These are phyloP conservation scores for Aphanomyces astaci DNA, from an alignment of 352 stramenopile genomes.

Conservation along the genomic window DNA sequence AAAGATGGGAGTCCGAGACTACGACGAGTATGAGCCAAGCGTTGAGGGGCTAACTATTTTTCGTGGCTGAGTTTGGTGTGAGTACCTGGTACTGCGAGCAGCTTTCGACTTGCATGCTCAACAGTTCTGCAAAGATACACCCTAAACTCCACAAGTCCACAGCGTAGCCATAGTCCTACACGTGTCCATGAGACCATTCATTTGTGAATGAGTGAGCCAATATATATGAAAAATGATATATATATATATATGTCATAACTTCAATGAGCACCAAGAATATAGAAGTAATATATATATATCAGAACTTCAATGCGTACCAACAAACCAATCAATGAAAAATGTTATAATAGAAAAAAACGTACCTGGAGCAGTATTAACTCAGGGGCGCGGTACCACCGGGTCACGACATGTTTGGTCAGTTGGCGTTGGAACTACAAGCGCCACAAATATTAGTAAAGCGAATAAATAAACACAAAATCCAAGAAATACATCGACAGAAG, in stretches of 20 bases:
- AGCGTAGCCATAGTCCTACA: conserved; percentile 53
- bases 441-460: no score
- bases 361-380: conserved; percentile 82
- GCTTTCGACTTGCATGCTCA: conserved; percentile 29
- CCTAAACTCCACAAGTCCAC: conserved; percentile 93
- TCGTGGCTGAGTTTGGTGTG: neutral
- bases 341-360: neutral
- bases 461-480: neutral
- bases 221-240: no score
- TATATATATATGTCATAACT: no score
- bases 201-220: no score
- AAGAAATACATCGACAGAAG: neutral
- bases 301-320: neutral
- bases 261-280: no score
- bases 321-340: neutral
- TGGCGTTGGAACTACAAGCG: conserved; percentile 37
- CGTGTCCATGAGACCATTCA: neutral
- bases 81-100: conserved; percentile 26
- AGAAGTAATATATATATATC: no score
- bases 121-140: conserved; percentile 40
- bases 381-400: conserved; percentile 80
- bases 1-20: conserved; percentile 25
- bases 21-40: neutral
- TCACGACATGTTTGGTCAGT: conserved; percentile 88
- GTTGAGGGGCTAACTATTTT: no score